phyloP scores from a whole-genome alignment of 495 filamentous ascomycete genomes.

The Podospora sp. region DNA sequence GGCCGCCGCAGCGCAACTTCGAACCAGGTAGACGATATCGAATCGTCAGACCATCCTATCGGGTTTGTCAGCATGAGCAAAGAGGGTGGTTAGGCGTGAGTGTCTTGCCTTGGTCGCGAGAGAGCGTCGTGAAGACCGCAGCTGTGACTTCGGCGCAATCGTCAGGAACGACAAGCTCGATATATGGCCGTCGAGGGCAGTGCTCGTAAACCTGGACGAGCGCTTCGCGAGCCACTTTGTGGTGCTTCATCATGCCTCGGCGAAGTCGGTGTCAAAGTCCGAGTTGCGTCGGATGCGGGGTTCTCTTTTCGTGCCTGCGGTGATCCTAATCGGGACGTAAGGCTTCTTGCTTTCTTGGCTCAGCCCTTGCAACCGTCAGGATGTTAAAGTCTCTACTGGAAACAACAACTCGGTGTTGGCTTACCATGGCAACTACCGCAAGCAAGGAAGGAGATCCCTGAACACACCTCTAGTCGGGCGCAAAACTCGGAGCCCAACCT shows the following conservation, averaged over 20 bases:
- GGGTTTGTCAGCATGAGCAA: not conserved
- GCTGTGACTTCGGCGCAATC: not conserved
- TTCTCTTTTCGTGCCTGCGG: not conserved
- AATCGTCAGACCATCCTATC: slow-evolving; percentile 11
- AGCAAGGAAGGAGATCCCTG: no score
- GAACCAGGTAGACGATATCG: slow-evolving; percentile 9
- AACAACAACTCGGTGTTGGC: no score
- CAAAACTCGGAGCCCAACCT: no score
- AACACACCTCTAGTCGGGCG: no score
- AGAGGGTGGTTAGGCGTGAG: not conserved
- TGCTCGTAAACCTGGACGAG: slow-evolving; percentile 9
- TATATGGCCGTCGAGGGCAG: slow-evolving; percentile 9
- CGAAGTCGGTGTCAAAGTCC: not conserved
- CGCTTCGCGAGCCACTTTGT: not conserved
- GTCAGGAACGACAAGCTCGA: not conserved
- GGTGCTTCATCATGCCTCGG: not conserved
- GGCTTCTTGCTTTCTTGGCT: no score
- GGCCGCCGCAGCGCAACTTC: slow-evolving; percentile 7
- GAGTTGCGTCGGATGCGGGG: not conserved
- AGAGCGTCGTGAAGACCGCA: not conserved
- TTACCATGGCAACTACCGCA: no score
- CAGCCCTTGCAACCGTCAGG: no score
- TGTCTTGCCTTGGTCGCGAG: slow-evolving; percentile 13
- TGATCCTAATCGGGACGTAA: no score
- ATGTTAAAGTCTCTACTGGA: no score